Evolutionary conservation across 2,329 filamentous ascomycete genomes (phyloP).

Genomic region (Phaeosphaeriaceae sp.): DNA sequence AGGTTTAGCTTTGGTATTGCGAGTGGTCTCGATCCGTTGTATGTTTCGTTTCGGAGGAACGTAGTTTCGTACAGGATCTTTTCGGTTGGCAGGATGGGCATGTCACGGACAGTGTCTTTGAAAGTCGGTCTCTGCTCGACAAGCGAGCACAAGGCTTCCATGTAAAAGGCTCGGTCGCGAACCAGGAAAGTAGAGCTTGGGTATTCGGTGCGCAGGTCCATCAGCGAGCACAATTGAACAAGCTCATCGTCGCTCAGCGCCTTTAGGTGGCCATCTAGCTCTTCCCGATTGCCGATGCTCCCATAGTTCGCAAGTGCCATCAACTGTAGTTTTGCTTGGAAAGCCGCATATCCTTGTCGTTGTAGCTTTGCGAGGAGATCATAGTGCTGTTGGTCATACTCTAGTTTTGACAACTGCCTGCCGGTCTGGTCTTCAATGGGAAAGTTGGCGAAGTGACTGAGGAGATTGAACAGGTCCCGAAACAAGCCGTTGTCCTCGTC

Average conservation of each 20-base stretch:
- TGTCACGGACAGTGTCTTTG: constrained; percentile 74
- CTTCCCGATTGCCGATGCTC: constrained; percentile 79
- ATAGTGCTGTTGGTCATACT: constrained; percentile 83
- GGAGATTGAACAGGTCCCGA: constrained; percentile 79
- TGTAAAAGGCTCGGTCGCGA: constrained; percentile 68
- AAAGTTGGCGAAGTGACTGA: constrained; percentile 87
- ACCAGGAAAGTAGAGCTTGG: constrained; percentile 72
- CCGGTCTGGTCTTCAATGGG: constrained; percentile 91
- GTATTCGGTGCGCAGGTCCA: constrained; percentile 85
- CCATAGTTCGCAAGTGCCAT: constrained; percentile 92
- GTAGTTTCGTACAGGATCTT: constrained; percentile 78
- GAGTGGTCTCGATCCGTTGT: constrained; percentile 85
- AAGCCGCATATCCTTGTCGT: constrained; percentile 74
- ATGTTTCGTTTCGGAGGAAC: constrained; percentile 81
- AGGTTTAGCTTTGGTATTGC: constrained; percentile 94
- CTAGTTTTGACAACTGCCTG: constrained; percentile 72
- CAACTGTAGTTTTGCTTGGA: constrained; percentile 89
- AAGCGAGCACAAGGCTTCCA: constrained; percentile 75
- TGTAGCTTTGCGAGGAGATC: constrained; percentile 79
- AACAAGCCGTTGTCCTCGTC: constrained; percentile 77
- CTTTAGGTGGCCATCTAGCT: constrained; percentile 78
- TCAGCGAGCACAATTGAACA: constrained; percentile 68
- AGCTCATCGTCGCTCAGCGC: constrained; percentile 78
- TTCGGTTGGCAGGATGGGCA: constrained; percentile 86
- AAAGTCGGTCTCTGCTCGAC: constrained; percentile 84